Conservation (phyloP, 1,139 yeast species). For the Pichia sp. region DNA sequence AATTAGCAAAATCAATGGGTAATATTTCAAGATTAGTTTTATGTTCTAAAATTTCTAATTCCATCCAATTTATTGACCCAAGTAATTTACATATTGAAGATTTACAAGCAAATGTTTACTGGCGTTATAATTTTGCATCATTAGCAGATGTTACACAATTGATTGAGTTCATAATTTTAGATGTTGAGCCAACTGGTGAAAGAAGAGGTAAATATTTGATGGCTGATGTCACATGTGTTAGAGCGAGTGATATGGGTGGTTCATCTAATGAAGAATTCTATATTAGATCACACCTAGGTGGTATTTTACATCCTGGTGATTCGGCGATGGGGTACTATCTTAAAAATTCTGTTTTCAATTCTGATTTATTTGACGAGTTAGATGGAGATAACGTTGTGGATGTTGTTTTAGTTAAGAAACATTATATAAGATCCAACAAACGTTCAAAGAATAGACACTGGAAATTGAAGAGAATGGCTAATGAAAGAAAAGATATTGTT, state of each 20-base stretch:
- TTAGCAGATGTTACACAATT: constrained; percentile 71
- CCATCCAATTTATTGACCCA: constrained; percentile 82
- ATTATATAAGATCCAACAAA: constrained; percentile 72
- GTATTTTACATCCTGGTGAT: constrained; percentile 92
- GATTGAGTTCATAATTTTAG: constrained; percentile 85
- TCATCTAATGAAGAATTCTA: constrained; percentile 69
- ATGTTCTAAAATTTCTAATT: constrained; percentile 76
- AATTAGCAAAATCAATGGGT: constrained; percentile 78
- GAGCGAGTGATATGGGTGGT: constrained; percentile 78
- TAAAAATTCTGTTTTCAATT: constrained; percentile 78
- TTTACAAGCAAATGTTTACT: constrained; percentile 65
- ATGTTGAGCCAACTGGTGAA: constrained; percentile 89
- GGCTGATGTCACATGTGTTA: constrained; percentile 85
- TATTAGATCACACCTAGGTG: constrained; percentile 88
- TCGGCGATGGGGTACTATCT: constrained; percentile 86
- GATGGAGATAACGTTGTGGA: constrained; percentile 70
- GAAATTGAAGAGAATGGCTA: constrained; percentile 98
- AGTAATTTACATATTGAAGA: constrained; percentile 77
- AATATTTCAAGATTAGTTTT: constrained; percentile 77
- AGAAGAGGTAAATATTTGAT: constrained; percentile 74
- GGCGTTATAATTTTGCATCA: constrained; percentile 81
- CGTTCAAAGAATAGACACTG: constrained; percentile 79
- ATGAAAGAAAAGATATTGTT: constrained; percentile 81
- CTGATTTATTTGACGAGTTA: constrained; percentile 72
- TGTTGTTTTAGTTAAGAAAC: constrained; percentile 85